Conservation (phyloP, 208 protist species). For the Trichomonas gallinae region DNA sequence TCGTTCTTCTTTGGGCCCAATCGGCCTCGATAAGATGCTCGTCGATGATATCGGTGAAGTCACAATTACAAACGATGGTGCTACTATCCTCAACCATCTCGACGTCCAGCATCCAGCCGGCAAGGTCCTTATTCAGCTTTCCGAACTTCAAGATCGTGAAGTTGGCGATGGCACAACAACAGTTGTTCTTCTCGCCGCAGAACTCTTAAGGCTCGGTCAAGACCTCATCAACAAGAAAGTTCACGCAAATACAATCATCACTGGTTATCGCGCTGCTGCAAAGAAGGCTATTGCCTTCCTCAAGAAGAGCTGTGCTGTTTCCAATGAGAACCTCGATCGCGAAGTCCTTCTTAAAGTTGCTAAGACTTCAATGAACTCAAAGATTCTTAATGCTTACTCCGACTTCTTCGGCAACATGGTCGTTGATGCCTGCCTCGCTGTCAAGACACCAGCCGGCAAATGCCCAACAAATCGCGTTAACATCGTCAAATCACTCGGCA, state of each 20-base stretch:
- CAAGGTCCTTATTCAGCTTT: slow-evolving; percentile 88
- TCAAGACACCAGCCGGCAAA: slow-evolving; percentile 48
- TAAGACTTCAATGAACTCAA: slow-evolving; percentile 96
- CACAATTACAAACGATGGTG: slow-evolving; percentile 97
- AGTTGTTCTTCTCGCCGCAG: slow-evolving; percentile 96
- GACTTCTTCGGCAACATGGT: slow-evolving; percentile 93
- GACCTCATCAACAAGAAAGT: slow-evolving; percentile 17
- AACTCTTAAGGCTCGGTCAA: slow-evolving; percentile 63
- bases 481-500: slow-evolving; percentile 22
- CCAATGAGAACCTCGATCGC: slow-evolving; percentile 55
- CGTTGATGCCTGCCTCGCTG: slow-evolving; percentile 58
- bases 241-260: slow-evolving; percentile 9
- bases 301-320: neutral
- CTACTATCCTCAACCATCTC: slow-evolving; percentile 71
- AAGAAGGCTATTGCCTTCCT: neutral
- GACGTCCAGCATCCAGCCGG: slow-evolving; percentile 57
- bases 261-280: neutral
- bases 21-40: slow-evolving; percentile 99
- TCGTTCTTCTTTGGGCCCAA: slow-evolving; percentile 95
- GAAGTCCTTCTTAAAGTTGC: slow-evolving; percentile 87
- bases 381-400: slow-evolving; percentile 71
- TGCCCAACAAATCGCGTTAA: slow-evolving; percentile 26
- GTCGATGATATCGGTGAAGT: slow-evolving; percentile 98
- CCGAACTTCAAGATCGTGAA: slow-evolving; percentile 95
- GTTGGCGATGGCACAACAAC: slow-evolving; percentile 95